Conservation (phyloP, 495 filamentous ascomycete species). For the Cudoniella acicularis region DNA sequence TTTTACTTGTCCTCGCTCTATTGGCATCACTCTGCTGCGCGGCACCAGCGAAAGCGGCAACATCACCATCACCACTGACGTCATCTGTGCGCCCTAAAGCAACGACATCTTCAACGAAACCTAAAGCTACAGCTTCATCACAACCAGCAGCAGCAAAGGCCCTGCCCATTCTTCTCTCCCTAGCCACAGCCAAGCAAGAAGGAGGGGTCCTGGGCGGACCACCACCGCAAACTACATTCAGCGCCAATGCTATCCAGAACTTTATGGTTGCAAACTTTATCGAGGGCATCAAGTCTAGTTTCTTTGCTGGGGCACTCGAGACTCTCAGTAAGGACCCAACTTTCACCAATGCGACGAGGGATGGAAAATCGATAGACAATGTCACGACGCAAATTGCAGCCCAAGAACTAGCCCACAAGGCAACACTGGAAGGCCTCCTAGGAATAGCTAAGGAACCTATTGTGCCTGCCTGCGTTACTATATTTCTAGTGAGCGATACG, state of each 20-base stretch:
- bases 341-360: neutral
- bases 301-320: neutral
- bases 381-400: conserved; percentile 3
- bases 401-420: conserved; percentile 6
- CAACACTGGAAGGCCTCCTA: conserved; percentile 1
- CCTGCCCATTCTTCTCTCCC: conserved; percentile 2
- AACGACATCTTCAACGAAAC: neutral
- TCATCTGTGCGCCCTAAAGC: neutral
- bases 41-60: no score
- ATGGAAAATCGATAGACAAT: conserved; percentile 5
- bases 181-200: neutral
- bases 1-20: neutral
- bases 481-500: neutral
- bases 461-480: neutral
- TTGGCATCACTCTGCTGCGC: conserved; percentile 3
- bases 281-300: neutral
- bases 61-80: no score
- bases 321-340: neutral
- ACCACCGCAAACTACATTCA: neutral
- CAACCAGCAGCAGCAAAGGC: neutral
- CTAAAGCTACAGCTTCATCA: neutral
- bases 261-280: conserved; percentile 7
- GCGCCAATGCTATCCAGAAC: neutral
- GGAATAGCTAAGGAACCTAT: neutral
- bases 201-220: conserved; percentile 1